phyloP scores from a whole-genome alignment of 1,284 basidiomycete species.

The Sparassis latifolia region DNA sequence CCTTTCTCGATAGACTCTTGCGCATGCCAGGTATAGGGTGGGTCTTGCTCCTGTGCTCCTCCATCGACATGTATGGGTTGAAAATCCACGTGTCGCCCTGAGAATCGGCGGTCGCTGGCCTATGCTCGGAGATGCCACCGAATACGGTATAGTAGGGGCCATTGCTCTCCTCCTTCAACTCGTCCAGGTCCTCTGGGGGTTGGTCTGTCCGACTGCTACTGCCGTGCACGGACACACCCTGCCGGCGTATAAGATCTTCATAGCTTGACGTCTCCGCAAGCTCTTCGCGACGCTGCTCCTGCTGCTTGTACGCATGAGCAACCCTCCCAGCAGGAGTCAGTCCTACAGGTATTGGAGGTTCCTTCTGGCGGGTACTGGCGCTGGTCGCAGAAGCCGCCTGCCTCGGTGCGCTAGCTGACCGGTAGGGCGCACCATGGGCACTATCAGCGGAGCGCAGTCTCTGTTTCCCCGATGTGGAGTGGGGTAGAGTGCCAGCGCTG shows the following conservation, averaged over 20 bases:
- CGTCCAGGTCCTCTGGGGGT: not conserved
- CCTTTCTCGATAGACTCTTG: slow-evolving; percentile 36
- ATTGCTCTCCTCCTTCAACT: slow-evolving; percentile 16
- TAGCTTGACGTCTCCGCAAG: slow-evolving; percentile 20
- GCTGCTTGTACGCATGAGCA: slow-evolving; percentile 51
- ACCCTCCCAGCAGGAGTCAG: slow-evolving; percentile 56
- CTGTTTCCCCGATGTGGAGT: slow-evolving; percentile 1
- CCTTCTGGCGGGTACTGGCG: slow-evolving; percentile 2
- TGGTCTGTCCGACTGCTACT: not conserved
- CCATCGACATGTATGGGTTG: slow-evolving; percentile 7
- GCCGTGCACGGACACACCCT: not conserved
- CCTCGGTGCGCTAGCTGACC: not conserved
- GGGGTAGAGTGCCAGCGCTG: slow-evolving; percentile 4
- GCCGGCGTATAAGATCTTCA: slow-evolving; percentile 9
- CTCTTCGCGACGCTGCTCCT: slow-evolving; percentile 32
- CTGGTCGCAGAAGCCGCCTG: slow-evolving; percentile 3
- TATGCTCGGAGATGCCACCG: slow-evolving; percentile 37
- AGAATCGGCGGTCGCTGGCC: slow-evolving; percentile 38
- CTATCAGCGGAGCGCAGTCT: slow-evolving; percentile 5
- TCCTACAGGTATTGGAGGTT: slow-evolving; percentile 11
- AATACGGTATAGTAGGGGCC: slow-evolving; percentile 50
- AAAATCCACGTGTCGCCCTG: slow-evolving; percentile 29
- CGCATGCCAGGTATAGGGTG: not conserved
- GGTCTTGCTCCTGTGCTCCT: slow-evolving; percentile 4
- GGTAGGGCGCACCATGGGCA: not conserved